Evolutionary conservation across 345 rosid species (phyloP), one percentile per base, ranked within the genome.

Genomic region (rapeseed (Brassica napus)): DNA sequence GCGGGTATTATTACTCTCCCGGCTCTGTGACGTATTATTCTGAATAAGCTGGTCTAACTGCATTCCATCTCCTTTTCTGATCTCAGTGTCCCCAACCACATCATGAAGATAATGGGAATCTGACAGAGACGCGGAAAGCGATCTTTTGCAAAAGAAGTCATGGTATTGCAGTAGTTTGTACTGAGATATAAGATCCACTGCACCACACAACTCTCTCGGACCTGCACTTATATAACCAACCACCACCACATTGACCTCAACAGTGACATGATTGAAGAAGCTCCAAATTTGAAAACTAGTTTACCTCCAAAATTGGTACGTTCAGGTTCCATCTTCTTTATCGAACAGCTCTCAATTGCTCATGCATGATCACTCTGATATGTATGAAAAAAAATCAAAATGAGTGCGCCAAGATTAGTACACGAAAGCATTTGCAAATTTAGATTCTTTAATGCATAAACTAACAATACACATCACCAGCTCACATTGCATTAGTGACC

Each of bases 11-110:
- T 71, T 84, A 18, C 83, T 63, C 62, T 85, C 92, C 77, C 87
- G 83, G 71, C 83, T 75, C 67, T 80, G 67, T 35, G 85, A 77
- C 30, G 79, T 37, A 77, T 71, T 37, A 77, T 69, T 86, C 73
- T 88, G 89, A 76, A 86, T 71, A 81, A 92, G 93, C 82, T 90
- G 97, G 84, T 86, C 89, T 81, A 94, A 69, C 79, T 90, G 94
- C 98, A 94, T 92, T 62, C 96, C 97, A 49, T 90, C 97, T 72
- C 97, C 97, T 87, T 91, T 91, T 71, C 94, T 88, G 69, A 93
- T 89, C 85, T 92, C 90, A 37, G 90, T 83, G 77, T 89, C 96
- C 44, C 97, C 96, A 76, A 89, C 97, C 76, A 90, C 92, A 71
- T 88, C 85, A 71, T 83, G 94, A 79, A 94, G 92, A 78, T 94